Evolutionary conservation across 352 stramenopile genomes (phyloP), one percentile per base, ranked within the genome.

Genomic region (Pythium monospermum): DNA sequence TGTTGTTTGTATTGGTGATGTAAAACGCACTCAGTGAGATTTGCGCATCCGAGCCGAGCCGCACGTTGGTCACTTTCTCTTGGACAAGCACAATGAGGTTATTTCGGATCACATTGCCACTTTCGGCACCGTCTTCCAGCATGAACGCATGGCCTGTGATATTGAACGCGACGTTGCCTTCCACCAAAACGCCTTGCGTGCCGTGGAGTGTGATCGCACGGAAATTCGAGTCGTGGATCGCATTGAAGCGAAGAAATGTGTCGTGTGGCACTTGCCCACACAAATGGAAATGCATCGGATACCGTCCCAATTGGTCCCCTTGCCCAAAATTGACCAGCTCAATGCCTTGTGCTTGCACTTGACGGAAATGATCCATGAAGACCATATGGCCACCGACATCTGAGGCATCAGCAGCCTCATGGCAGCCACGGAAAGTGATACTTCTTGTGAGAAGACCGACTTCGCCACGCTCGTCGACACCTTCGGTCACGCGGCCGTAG

Each of bases 41-140:
- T 1, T 40, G 30, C 8, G 37, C 36, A 35, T 77, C 56, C 4
- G 65, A 73, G 11, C 64, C 59, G 18, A 74, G 47, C 15, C 53
- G 41, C 0, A 56, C 59, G 13, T 49, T 45, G 7, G 41, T 59
- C 3, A 53, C 43, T 47, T 76, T 76, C 26, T 73, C 57, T 6
- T 50, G 47, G 5, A 78, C 69, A 6, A 71, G 53, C 27, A 67
- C 59, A 3, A 79, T 53, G 4, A 87, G 50, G 47, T 91, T 91
- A 26, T 69, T 23, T 12, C 46, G 31, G 26, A 91, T 76, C 0
- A 49, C 46, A 58, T 87, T 89, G 44, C 65, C 64, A n/a, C 43
- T 57, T 44, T 88, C 80, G 13, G 59, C 66, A 22, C 80, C 77
- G 54, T 85, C 74, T 59, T 89, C 75, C 8, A 87, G 49, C 57